A percentile compares a stretch with the other conserved stretches of the same genome.
Conservation (phyloP, 176 grass and related monocot species). For the Triticum urartu region DNA sequence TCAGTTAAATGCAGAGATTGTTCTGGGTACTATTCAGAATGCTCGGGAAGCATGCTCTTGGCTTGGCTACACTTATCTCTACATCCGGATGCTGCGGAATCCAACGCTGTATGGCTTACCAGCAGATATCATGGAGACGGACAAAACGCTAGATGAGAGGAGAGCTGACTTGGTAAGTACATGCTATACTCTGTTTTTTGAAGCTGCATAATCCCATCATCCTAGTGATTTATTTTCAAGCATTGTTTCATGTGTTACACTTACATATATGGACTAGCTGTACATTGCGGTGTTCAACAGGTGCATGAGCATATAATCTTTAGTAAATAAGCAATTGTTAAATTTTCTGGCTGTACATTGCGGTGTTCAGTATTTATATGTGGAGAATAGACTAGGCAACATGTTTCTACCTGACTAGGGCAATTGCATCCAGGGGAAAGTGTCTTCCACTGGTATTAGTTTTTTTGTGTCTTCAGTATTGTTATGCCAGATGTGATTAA, state of each 20-base stretch:
- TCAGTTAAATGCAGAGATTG: constrained; percentile 96
- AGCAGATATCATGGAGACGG: constrained; percentile 67
- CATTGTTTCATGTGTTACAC: constrained; percentile 4
- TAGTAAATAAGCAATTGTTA: neutral
- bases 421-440: neutral
- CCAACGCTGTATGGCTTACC: constrained; percentile 89
- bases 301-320: neutral
- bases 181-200: neutral
- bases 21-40: constrained; percentile 91
- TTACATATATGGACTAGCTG: neutral
- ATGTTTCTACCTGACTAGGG: neutral
- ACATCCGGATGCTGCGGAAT: constrained; percentile 87
- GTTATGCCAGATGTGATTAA: neutral
- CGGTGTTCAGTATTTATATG: neutral
- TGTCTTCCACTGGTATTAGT: neutral
- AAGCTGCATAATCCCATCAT: neutral
- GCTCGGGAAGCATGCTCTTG: constrained; percentile 86
- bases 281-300: neutral
- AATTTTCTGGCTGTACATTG: neutral
- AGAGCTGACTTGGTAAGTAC: constrained; percentile 88
- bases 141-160: constrained; percentile 86
- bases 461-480: neutral
- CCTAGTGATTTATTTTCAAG: constrained; percentile 12
- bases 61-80: constrained; percentile 93
- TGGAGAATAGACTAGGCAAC: neutral